These are phyloP conservation scores for Lupinus albus DNA, from an alignment of 306 rosid species.

Conservation along the genomic window DNA sequence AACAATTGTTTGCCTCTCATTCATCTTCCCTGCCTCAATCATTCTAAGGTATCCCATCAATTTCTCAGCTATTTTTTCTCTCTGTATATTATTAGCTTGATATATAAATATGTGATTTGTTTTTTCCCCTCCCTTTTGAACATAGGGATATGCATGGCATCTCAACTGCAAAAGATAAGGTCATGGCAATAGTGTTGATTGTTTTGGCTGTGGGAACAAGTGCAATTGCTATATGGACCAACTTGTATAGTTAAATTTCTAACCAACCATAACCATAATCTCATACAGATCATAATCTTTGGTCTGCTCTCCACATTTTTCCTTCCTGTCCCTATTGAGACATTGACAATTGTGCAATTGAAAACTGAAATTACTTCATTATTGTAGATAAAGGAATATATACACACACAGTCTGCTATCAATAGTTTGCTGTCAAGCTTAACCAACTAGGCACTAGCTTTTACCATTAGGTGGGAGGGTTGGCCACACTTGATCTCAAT, in stretches of 20 bases:
- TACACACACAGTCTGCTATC: too few relatives aligned
- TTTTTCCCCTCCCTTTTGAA: neutral
- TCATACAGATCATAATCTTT: neutral
- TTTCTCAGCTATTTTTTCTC: neutral
- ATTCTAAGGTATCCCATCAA: conserved; percentile 50
- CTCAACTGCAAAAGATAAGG: conserved; percentile 45
- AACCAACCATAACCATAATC: neutral
- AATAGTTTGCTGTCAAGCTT: too few relatives aligned
- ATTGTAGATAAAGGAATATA: too few relatives aligned
- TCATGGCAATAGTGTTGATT: conserved; percentile 42
- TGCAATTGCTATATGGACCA: conserved; percentile 53
- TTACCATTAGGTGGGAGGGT: too few relatives aligned
- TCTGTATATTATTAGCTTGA: neutral
- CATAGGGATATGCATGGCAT: conserved; percentile 44
- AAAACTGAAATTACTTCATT: too few relatives aligned
- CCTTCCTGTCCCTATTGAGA: too few relatives aligned
- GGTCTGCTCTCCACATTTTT: neutral
- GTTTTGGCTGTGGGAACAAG: conserved; percentile 45
- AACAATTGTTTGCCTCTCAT: conserved; percentile 55
- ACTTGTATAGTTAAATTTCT: conserved; percentile 32
- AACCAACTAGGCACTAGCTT: too few relatives aligned
- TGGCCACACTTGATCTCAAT: too few relatives aligned
- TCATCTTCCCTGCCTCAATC: conserved; percentile 59
- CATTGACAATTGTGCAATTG: too few relatives aligned
- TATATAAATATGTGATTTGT: neutral